Evolutionary conservation across 192 early-diverging fungal species (phyloP).

Genomic region (Rhizophlyctis rosea): DNA sequence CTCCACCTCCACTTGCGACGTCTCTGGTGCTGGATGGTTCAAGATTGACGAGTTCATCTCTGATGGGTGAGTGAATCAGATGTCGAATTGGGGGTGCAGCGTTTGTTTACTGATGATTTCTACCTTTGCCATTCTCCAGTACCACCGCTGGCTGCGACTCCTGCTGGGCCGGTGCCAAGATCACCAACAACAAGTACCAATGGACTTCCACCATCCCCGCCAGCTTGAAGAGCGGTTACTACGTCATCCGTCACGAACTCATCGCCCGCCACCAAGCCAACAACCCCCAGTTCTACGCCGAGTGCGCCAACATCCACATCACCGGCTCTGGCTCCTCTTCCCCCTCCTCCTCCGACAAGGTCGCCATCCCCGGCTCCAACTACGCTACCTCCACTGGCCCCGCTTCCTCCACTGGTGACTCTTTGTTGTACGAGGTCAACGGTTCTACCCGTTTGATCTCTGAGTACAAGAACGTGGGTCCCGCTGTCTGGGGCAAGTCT

Average conservation of each 20-base stretch:
- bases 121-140: no score
- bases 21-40: neutral
- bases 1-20: conserved; percentile 12
- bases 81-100: no score
- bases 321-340: neutral
- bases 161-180: neutral
- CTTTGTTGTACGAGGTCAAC: no score
- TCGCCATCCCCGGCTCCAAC: neutral
- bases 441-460: no score
- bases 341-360: neutral
- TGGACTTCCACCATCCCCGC: conserved; percentile 1
- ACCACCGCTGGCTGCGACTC: no score
- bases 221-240: neutral
- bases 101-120: no score
- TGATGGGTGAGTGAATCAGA: no score
- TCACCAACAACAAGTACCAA: neutral
- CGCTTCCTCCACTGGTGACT: no score
- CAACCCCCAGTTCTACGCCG: conserved; percentile 14
- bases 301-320: conserved; percentile 7
- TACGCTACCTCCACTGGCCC: no score
- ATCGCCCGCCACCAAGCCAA: conserved; percentile 4
- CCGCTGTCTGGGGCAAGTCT: neutral
- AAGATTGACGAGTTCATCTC: conserved; percentile 7
- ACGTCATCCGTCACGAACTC: conserved; percentile 15
- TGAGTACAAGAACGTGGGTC: neutral